These are phyloP conservation scores for Cenchrus americanus DNA, from an alignment of 176 grass and related monocot genomes.

Conservation along the genomic window DNA sequence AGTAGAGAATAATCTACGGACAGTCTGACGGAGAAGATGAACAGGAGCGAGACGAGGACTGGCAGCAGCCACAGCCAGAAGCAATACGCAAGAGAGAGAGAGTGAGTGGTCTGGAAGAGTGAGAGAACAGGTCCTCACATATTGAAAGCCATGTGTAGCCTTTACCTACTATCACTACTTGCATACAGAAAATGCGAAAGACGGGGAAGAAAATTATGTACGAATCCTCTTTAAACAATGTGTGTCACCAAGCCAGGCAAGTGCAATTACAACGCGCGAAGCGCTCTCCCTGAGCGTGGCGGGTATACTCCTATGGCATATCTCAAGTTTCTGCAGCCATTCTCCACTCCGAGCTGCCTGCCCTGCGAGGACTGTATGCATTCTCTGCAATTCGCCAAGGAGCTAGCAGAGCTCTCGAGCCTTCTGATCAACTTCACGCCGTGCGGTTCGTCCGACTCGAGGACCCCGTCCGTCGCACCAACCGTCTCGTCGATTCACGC, in stretches of 20 bases:
- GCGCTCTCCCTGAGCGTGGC: no score
- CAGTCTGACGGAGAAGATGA: no score
- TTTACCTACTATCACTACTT: not conserved
- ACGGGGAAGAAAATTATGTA: not conserved
- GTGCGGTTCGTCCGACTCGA: not conserved
- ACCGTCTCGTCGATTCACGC: conserved; percentile 17
- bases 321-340: not conserved
- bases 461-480: not conserved
- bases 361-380: no score
- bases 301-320: not conserved
- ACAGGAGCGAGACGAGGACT: no score
- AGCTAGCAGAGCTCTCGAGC: no score
- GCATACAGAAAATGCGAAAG: not conserved
- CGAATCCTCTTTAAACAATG: not conserved
- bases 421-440: not conserved
- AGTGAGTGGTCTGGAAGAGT: no score
- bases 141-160: not conserved
- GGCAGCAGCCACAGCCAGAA: no score
- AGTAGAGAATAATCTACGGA: no score
- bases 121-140: no score
- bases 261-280: conserved; percentile 2
- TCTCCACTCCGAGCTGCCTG: not conserved
- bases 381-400: not conserved
- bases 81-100: no score
- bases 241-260: not conserved